A percentile compares a stretch with the other conserved stretches of the same genome.
Conservation (phyloP, 495 filamentous ascomycete species). For the Tuber magnatum region DNA sequence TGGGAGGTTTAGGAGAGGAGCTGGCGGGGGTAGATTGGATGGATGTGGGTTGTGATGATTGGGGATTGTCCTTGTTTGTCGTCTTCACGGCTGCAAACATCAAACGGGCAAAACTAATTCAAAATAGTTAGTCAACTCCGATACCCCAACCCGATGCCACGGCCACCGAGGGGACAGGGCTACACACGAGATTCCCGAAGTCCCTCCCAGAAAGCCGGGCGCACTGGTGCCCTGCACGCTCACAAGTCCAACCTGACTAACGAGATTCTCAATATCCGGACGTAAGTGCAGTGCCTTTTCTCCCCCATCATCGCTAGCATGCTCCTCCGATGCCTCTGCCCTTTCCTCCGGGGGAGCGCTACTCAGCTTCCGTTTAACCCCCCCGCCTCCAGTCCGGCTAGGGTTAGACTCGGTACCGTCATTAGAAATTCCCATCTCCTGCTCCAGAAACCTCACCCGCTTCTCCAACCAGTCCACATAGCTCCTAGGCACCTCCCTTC, state of each 20-base stretch:
- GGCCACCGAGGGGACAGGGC: not conserved
- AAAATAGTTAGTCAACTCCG: slow-evolving; percentile 4
- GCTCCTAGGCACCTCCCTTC: slow-evolving; percentile 37
- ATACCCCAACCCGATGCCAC: not conserved
- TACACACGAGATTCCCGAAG: slow-evolving; percentile 40
- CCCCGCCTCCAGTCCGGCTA: slow-evolving; percentile 32
- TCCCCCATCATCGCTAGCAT: not conserved
- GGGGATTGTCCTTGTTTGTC: slow-evolving; percentile 19
- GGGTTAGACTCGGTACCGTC: slow-evolving; percentile 27
- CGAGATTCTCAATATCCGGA: slow-evolving; percentile 39
- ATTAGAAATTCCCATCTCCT: slow-evolving; percentile 38
- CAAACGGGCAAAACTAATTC: slow-evolving; percentile 33
- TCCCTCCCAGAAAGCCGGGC: slow-evolving; percentile 36
- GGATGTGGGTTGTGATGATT: slow-evolving; percentile 18
- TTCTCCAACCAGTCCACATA: slow-evolving; percentile 51
- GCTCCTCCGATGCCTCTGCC: not conserved
- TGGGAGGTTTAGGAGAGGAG: slow-evolving; percentile 16
- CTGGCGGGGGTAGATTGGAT: slow-evolving; percentile 11
- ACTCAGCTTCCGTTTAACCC: slow-evolving; percentile 27
- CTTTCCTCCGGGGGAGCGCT: slow-evolving; percentile 12
- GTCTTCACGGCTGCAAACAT: slow-evolving; percentile 39
- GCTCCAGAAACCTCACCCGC: slow-evolving; percentile 50
- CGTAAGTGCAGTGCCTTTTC: slow-evolving; percentile 34
- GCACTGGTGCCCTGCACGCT: slow-evolving; percentile 39
- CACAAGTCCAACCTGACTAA: slow-evolving; percentile 39